These are phyloP conservation scores for Candida sp. DNA, from an alignment of 1,139 yeast genomes.

Conservation along the genomic window DNA sequence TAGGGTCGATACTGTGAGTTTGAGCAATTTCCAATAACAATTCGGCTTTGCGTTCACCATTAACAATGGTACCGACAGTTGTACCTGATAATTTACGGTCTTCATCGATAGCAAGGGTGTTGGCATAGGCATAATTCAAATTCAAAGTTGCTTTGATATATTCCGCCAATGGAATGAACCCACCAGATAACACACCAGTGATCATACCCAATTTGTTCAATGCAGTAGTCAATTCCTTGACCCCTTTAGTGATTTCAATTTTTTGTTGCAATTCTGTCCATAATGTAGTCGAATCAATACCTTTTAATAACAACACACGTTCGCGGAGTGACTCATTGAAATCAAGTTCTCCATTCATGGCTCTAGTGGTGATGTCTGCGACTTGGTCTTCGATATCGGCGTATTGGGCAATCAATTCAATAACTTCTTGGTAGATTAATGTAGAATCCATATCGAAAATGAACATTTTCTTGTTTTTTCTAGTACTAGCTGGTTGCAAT, in stretches of 20 bases:
- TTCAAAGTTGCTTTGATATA: constrained; percentile 66
- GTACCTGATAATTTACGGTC: constrained; percentile 52
- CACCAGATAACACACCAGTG: constrained; percentile 91
- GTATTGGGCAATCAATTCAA: constrained; percentile 82
- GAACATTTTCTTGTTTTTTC: constrained; percentile 60
- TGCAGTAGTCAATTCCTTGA: constrained; percentile 60
- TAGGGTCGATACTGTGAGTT: constrained; percentile 56
- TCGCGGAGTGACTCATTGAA: constrained; percentile 76
- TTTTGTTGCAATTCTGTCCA: constrained; percentile 78
- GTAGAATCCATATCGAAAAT: constrained; percentile 99
- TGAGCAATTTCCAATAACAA: constrained; percentile 65
- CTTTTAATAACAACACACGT: constrained; percentile 75
- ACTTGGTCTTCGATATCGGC: constrained; percentile 31
- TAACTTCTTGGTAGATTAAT: constrained; percentile 92
- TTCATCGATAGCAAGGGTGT: constrained; percentile 54
- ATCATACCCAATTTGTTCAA: constrained; percentile 62
- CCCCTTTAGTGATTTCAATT: constrained; percentile 80
- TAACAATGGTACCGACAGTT: constrained; percentile 74
- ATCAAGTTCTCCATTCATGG: constrained; percentile 97
- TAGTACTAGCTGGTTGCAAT: constrained; percentile 22
- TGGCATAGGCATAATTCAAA: constrained; percentile 88
- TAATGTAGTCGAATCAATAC: constrained; percentile 67
- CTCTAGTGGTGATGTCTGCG: constrained; percentile 76
- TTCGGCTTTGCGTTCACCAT: constrained; percentile 80
- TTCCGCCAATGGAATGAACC: constrained; percentile 85